A percentile compares a stretch with the other conserved stretches of the same genome.
Conservation (phyloP, 2,329 filamentous ascomycete species). For the Fusarium succisae region DNA sequence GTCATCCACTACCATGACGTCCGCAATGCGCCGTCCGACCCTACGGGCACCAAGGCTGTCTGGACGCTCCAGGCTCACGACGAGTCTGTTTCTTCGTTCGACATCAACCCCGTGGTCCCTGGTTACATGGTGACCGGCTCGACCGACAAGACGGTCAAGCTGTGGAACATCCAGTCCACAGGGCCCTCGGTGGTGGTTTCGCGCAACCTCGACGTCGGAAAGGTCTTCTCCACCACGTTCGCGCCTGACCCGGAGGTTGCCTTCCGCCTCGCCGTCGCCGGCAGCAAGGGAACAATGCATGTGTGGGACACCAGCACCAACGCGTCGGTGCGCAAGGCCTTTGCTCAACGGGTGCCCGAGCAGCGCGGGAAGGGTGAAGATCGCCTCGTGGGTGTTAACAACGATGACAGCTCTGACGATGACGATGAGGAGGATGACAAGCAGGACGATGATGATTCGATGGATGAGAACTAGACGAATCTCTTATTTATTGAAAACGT, state of each 20-base stretch:
- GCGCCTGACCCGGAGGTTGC: conserved; percentile 90
- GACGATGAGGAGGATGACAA: conserved; percentile 65
- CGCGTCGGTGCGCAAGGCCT: conserved; percentile 82
- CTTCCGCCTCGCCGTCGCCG: conserved; percentile 91
- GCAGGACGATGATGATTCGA: conserved; percentile 60
- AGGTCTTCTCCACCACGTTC: conserved; percentile 91
- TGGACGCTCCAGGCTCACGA: conserved; percentile 98
- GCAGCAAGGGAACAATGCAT: conserved; percentile 91
- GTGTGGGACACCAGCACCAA: conserved; percentile 99
- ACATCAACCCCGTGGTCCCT: conserved; percentile 88
- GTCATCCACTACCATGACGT: conserved; percentile 93
- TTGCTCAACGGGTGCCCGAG: conserved; percentile 73
- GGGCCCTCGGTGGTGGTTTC: conserved; percentile 92
- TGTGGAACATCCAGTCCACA: conserved; percentile 87
- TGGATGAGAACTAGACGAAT: conserved; percentile 63
- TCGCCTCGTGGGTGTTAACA: conserved; percentile 78
- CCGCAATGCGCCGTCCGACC: conserved; percentile 77
- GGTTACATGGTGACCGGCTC: conserved; percentile 95
- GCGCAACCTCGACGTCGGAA: conserved; percentile 91
- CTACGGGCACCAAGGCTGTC: conserved; percentile 80
- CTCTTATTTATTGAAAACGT: conserved; percentile 3
- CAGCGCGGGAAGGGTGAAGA: conserved; percentile 73
- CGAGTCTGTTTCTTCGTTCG: conserved; percentile 89
- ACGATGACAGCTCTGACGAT: conserved; percentile 73
- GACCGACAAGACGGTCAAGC: conserved; percentile 92